Evolutionary conservation across 2,329 filamentous ascomycete species (phyloP), one percentile per base, ranked within the genome.

Genomic region (Dothiorella sarmentorum): DNA sequence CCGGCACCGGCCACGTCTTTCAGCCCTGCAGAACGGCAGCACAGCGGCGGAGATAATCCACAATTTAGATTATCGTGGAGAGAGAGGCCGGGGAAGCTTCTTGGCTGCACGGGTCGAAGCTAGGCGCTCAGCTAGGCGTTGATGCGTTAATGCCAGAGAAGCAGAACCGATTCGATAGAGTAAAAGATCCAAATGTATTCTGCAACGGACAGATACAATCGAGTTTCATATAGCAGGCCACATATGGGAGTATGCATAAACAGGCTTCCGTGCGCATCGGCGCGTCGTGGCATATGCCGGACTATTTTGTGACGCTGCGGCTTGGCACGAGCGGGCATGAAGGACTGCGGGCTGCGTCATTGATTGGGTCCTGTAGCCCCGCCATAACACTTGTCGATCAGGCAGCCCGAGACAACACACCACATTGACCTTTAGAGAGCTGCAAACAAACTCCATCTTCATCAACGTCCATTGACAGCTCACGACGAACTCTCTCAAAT

Each of bases 271-370:
- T 38, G 47, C 44, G 27, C 47, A 13, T 22, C 27, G n/a, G 45
- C 27, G 27, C 17, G 27, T 15, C 4, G 29, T 26, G 17, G 27
- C 29, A 24, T 15, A 31, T 31, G 29, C n/a, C n/a, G n/a, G n/a
- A n/a, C n/a, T n/a, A n/a, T n/a, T n/a, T n/a, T n/a, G 31, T 51
- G 47, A 51, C 31, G 47, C 31, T 24, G 18, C 47, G 22, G 22
- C 35, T 17, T 53, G 24, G 49, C 49, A 53, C 49, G 49, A 53
- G 49, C 49, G n/a, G n/a, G n/a, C 49, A 53, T 29, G 49, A 20
- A 22, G 29, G 49, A 18, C 49, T 53, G 49, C 49, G 29, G 49
- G 18, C 49, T 53, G 49, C 49, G 49, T 53, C 49, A 53, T 53
- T 27, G 31, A 18, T 15, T 26, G 17, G 17, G 15, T 13, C 17